Conservation (phyloP, 176 grass and related monocot species). For the Carex littledalei region DNA sequence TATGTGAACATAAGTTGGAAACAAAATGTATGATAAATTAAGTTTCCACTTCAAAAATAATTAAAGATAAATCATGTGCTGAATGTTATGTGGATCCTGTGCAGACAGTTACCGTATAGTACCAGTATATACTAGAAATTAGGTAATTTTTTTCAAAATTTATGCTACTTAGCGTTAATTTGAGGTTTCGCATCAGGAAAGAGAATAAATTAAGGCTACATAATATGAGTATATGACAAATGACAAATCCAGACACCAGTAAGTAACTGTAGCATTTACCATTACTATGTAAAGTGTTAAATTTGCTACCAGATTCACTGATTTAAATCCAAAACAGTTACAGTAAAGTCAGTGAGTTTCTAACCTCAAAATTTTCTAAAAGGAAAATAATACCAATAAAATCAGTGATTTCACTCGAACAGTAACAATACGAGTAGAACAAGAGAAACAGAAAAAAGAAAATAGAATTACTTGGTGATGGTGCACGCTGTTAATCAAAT, state of each 20-base stretch:
- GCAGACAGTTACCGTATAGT: background rate
- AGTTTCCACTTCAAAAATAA: background rate
- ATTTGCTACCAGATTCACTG: background rate
- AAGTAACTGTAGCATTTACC: background rate
- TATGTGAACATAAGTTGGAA: background rate
- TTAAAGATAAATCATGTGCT: background rate
- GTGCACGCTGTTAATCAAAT: slow-evolving; percentile 33
- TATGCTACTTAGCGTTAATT: background rate
- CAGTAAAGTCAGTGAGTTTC: background rate
- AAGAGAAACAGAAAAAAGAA: background rate
- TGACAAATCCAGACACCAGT: background rate
- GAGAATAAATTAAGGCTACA: background rate
- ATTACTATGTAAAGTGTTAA: background rate
- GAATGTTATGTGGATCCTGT: background rate
- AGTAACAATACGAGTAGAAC: background rate
- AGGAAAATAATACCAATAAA: background rate
- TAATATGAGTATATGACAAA: no score
- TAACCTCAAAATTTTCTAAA: background rate
- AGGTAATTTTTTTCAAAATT: background rate
- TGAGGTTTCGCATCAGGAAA: background rate
- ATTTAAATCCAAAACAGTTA: background rate
- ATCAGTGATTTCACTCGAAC: background rate
- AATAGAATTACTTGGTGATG: slow-evolving; percentile 25
- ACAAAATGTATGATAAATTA: background rate
- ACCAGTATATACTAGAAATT: background rate